Conservation (phyloP, 1,284 basidiomycete species). For the Fomitopsis schrenkii region DNA sequence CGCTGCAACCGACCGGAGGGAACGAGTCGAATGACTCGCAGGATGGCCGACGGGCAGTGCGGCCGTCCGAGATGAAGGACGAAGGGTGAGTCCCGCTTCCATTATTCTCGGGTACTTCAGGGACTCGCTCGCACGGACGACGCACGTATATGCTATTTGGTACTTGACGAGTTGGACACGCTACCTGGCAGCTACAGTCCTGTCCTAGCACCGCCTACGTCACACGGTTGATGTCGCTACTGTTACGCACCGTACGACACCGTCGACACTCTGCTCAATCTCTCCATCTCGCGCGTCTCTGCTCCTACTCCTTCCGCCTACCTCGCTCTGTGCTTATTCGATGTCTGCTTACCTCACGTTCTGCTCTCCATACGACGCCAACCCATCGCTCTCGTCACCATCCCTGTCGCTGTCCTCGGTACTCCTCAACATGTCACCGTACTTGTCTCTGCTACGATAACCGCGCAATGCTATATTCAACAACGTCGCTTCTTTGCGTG, state of each 20-base stretch:
- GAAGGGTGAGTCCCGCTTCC: slow-evolving; percentile 73
- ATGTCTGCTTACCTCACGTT: slow-evolving; percentile 15
- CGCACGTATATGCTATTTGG: slow-evolving; percentile 5
- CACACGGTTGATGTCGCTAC: slow-evolving; percentile 2
- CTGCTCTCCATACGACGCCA: slow-evolving; percentile 27
- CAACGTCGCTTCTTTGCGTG: slow-evolving; percentile 3
- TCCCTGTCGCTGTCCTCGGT: slow-evolving; percentile 26
- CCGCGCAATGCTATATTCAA: slow-evolving; percentile 15
- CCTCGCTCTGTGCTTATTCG: too few species aligned
- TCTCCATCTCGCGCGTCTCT: slow-evolving; percentile 15
- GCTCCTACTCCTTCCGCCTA: slow-evolving; percentile 24
- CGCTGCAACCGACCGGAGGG: slow-evolving; percentile 13
- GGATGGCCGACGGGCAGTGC: slow-evolving; percentile 18
- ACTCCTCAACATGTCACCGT: slow-evolving; percentile 23
- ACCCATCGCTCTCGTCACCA: slow-evolving; percentile 21
- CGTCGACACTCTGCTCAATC: slow-evolving; percentile 5
- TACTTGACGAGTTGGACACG: slow-evolving; percentile 1
- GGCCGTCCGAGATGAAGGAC: slow-evolving; percentile 89
- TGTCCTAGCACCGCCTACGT: slow-evolving; percentile 1
- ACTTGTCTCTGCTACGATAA: slow-evolving; percentile 15
- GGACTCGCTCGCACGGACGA: slow-evolving; percentile 5
- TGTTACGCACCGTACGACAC: slow-evolving; percentile 3
- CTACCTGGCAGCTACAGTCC: neutral
- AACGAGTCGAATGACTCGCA: slow-evolving; percentile 10
- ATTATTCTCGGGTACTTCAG: slow-evolving; percentile 13